These are phyloP conservation scores for Aspergillus funiculosus DNA, from an alignment of 495 filamentous ascomycete genomes.

Conservation along the genomic window DNA sequence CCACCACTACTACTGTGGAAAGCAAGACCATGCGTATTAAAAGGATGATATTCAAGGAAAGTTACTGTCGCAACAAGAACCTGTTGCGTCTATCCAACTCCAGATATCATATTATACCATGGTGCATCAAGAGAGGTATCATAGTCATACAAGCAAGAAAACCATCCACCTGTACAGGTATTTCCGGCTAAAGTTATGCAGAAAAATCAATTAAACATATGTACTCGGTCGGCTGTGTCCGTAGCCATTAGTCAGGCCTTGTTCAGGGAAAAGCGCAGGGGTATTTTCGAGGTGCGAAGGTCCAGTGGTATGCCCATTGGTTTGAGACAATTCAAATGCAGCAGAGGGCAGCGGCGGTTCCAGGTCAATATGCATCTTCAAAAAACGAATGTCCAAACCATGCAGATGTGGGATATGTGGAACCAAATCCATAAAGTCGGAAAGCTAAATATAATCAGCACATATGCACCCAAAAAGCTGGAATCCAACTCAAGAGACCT, in stretches of 20 bases:
- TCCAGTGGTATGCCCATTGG: slow-evolving; percentile 32
- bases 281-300: slow-evolving; percentile 19
- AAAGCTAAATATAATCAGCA: slow-evolving; percentile 45
- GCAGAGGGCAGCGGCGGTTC: slow-evolving; percentile 27
- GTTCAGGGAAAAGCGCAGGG: slow-evolving; percentile 22
- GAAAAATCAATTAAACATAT: slow-evolving; percentile 39
- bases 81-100: slow-evolving; percentile 13
- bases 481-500: slow-evolving; percentile 17
- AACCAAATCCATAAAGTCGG: slow-evolving; percentile 68
- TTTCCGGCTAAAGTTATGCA: slow-evolving; percentile 24
- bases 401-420: slow-evolving; percentile 65
- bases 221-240: slow-evolving; percentile 40
- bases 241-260: slow-evolving; percentile 36
- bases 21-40: no score
- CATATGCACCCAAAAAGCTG: not conserved
- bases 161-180: slow-evolving; percentile 35
- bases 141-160: slow-evolving; percentile 44
- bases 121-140: slow-evolving; percentile 38
- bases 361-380: slow-evolving; percentile 45
- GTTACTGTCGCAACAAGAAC: not conserved
- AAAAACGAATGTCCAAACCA: slow-evolving; percentile 49
- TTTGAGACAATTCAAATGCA: slow-evolving; percentile 17
- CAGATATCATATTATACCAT: slow-evolving; percentile 15
- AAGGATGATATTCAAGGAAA: not conserved
- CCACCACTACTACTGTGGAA: no score